These are phyloP conservation scores for Trichophaea hybrida DNA, from an alignment of 2,329 filamentous ascomycete species.

Conservation along the genomic window DNA sequence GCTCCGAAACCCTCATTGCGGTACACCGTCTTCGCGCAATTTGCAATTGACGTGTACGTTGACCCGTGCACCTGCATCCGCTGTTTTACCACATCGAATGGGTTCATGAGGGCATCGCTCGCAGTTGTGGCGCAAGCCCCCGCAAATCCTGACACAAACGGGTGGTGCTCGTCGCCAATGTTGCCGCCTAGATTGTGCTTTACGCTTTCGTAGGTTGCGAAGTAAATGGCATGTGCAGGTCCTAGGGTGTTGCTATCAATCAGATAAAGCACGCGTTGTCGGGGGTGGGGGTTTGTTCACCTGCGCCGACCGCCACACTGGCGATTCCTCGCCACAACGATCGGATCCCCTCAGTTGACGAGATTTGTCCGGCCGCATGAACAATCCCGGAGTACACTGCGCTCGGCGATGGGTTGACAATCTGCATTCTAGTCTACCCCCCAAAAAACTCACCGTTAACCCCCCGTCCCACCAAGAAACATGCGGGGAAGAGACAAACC, in stretches of 20 bases:
- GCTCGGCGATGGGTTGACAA: constrained; percentile 67
- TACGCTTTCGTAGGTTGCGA: constrained; percentile 92
- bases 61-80: constrained; percentile 98
- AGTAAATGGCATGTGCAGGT: constrained; percentile 94
- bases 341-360: constrained; percentile 71
- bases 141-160: constrained; percentile 82
- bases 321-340: constrained; percentile 94
- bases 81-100: constrained; percentile 98
- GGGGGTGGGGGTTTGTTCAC: constrained; percentile 39
- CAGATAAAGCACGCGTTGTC: background rate
- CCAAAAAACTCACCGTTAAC: background rate
- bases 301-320: constrained; percentile 88
- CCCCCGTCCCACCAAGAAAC: background rate
- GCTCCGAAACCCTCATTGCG: constrained; percentile 72
- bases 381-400: constrained; percentile 80
- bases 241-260: constrained; percentile 40
- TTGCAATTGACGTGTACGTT: constrained; percentile 69
- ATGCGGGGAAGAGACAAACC: constrained; percentile 41
- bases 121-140: constrained; percentile 92
- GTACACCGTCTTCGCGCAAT: constrained; percentile 83
- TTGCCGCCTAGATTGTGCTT: constrained; percentile 95
- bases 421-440: constrained; percentile 86
- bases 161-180: constrained; percentile 72
- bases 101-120: constrained; percentile 97
- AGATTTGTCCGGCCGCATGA: constrained; percentile 85